Conservation (phyloP, 2,329 filamentous ascomycete species). For the Cladobotryum protrusum region DNA sequence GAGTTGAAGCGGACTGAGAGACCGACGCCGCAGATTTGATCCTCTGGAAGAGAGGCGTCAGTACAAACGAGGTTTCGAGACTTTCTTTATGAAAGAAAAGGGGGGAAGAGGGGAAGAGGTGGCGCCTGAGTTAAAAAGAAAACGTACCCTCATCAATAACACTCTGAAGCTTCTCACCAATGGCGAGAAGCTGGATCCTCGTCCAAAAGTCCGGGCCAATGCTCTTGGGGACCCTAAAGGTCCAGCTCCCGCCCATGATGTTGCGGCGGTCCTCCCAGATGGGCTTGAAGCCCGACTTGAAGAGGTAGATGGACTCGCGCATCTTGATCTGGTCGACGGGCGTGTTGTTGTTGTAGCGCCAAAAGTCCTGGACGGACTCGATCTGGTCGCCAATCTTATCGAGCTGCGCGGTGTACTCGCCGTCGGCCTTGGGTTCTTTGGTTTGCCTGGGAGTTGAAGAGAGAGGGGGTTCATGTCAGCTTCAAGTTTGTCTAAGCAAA, state of each 20-base stretch:
- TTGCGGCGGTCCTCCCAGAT: slow-evolving; percentile 86
- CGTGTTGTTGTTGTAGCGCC: slow-evolving; percentile 76
- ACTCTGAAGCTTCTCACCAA: slow-evolving; percentile 73
- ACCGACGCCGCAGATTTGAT: slow-evolving; percentile 85
- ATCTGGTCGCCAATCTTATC: slow-evolving; percentile 60
- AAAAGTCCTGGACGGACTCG: slow-evolving; percentile 79
- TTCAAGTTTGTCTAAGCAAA: no score
- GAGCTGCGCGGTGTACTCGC: slow-evolving; percentile 48
- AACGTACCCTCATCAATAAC: slow-evolving; percentile 62
- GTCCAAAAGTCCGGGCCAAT: slow-evolving; percentile 72
- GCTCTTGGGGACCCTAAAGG: slow-evolving; percentile 79
- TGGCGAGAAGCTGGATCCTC: slow-evolving; percentile 72
- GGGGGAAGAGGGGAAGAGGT: background rate
- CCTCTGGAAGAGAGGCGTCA: slow-evolving; percentile 42
- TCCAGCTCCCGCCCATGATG: slow-evolving; percentile 80
- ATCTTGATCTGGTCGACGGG: slow-evolving; percentile 70
- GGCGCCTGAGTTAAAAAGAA: background rate
- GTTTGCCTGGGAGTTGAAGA: slow-evolving; percentile 33
- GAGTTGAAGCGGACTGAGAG: slow-evolving; percentile 85
- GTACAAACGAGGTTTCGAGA: background rate
- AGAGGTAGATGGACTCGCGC: slow-evolving; percentile 72
- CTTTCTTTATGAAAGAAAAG: background rate
- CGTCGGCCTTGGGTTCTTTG: slow-evolving; percentile 40
- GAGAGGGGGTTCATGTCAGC: background rate
- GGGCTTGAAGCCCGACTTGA: slow-evolving; percentile 70